phyloP scores from a whole-genome alignment of 202 grass and related monocot species.

The Hordeum pubiflorum region DNA sequence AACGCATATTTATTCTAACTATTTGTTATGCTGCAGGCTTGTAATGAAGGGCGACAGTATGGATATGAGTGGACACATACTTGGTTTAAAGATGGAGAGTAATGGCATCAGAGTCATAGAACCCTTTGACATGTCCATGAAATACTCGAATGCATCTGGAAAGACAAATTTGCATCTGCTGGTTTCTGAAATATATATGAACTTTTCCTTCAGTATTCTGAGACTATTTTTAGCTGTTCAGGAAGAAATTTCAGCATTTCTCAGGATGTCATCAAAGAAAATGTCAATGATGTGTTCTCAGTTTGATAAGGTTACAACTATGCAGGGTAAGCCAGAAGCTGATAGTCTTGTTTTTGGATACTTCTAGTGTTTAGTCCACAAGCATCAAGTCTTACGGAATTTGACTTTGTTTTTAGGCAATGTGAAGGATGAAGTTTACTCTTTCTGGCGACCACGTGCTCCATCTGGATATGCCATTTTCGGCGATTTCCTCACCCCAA shows the following conservation, averaged over 20 bases:
- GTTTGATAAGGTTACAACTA: slow-evolving; percentile 78
- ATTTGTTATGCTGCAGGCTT: slow-evolving; percentile 44
- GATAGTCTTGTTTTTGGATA: slow-evolving; percentile 5
- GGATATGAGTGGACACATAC: slow-evolving; percentile 70
- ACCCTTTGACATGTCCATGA: slow-evolving; percentile 79
- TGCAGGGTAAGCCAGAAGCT: slow-evolving; percentile 44
- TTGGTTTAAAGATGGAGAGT: slow-evolving; percentile 92
- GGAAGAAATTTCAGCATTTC: slow-evolving; percentile 96
- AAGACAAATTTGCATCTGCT: slow-evolving; percentile 79
- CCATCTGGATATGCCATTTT: slow-evolving; percentile 98
- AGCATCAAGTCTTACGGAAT: slow-evolving; percentile 9
- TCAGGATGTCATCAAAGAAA: slow-evolving; percentile 80
- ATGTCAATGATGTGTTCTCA: slow-evolving; percentile 67
- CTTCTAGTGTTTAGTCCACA: slow-evolving; percentile 9
- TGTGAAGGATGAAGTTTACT: slow-evolving; percentile 58
- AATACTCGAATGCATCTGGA: slow-evolving; percentile 69
- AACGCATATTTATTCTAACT: neutral
- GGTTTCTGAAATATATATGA: slow-evolving; percentile 93
- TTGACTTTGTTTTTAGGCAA: slow-evolving; percentile 45
- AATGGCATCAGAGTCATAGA: slow-evolving; percentile 94
- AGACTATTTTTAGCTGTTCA: slow-evolving; percentile 82
- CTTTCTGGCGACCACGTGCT: slow-evolving; percentile 89
- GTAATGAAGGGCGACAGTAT: slow-evolving; percentile 81
- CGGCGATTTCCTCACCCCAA: slow-evolving; percentile 82
- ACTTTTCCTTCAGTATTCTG: slow-evolving; percentile 97